These are phyloP conservation scores for Elsinoe ampelina DNA, from an alignment of 2,329 filamentous ascomycete genomes.

Conservation along the genomic window DNA sequence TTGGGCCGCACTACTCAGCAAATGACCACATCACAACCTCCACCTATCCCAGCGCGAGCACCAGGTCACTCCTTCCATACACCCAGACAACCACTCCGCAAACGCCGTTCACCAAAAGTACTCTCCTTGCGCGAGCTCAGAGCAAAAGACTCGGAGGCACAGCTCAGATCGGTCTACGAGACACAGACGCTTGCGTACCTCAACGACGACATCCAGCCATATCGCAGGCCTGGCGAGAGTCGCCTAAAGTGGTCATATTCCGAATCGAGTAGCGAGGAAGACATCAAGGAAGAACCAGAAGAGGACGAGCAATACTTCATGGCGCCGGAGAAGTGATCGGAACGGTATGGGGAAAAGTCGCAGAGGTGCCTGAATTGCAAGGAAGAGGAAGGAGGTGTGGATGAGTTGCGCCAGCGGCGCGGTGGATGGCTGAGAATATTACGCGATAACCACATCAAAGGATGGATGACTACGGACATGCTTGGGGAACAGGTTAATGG, in stretches of 20 bases:
- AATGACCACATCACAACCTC: neutral
- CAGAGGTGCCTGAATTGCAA: neutral
- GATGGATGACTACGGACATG: slow-evolving; percentile 6
- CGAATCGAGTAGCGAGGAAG: slow-evolving; percentile 7
- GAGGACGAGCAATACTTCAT: slow-evolving; percentile 8
- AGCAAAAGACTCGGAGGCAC: slow-evolving; percentile 24
- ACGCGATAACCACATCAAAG: slow-evolving; percentile 2
- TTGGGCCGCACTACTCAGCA: neutral
- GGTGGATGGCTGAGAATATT: neutral
- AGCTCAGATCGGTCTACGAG: slow-evolving; percentile 25
- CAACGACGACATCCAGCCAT: slow-evolving; percentile 17
- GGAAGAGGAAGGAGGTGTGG: neutral
- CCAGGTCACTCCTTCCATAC: slow-evolving; percentile 4
- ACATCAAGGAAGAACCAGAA: slow-evolving; percentile 12
- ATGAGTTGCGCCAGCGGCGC: neutral
- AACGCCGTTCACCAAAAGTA: slow-evolving; percentile 21
- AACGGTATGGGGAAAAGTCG: neutral
- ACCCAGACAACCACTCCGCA: slow-evolving; percentile 19
- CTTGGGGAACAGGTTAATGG: neutral
- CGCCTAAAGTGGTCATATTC: slow-evolving; percentile 6
- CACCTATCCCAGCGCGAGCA: slow-evolving; percentile 10
- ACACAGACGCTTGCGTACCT: slow-evolving; percentile 26
- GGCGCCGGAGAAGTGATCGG: slow-evolving; percentile 10
- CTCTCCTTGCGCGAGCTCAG: slow-evolving; percentile 24
- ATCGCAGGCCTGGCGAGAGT: neutral